Percentiles rank a stretch among this genome's conserved stretches.
Conservation (phyloP, 768 basidiomycete genomes). For the Lanmaoa pseudosensibilis region DNA sequence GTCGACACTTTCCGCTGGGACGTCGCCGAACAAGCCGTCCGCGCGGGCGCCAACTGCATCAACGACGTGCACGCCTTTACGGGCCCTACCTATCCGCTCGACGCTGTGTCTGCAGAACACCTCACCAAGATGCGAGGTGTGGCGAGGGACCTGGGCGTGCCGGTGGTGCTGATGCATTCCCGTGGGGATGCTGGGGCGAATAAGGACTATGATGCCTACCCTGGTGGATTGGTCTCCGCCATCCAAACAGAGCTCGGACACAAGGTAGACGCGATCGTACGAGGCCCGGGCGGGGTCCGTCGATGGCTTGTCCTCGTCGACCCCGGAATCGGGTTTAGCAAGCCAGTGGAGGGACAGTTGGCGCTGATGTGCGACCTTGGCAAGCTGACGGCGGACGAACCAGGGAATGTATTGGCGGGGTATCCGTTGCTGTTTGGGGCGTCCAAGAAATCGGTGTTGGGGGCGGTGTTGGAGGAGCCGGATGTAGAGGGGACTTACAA, state of each 20-base stretch:
- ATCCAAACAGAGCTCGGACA: conserved; percentile 71
- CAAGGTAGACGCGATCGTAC: conserved; percentile 65
- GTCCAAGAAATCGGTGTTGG: conserved; percentile 86
- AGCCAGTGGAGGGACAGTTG: conserved; percentile 71
- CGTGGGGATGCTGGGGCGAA: conserved; percentile 77
- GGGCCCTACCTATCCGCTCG: conserved; percentile 53
- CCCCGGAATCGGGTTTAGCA: conserved; percentile 92
- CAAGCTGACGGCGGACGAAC: conserved; percentile 44
- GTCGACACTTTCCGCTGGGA: conserved; percentile 31
- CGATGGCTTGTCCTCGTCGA: conserved; percentile 90
- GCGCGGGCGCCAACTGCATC: conserved; percentile 78
- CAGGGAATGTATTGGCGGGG: conserved; percentile 53
- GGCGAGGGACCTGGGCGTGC: conserved; percentile 64
- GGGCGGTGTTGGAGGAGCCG: conserved; percentile 53
- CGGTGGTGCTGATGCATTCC: conserved; percentile 93
- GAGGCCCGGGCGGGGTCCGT: conserved; percentile 68
- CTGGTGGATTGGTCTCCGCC: conserved; percentile 58
- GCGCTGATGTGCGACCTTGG: conserved; percentile 57
- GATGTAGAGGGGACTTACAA: conserved; percentile 38
- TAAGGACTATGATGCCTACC: conserved; percentile 60
- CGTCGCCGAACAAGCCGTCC: conserved; percentile 44
- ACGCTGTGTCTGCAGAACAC: conserved; percentile 35
- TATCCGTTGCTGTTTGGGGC: conserved; percentile 74
- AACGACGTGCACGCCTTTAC: conserved; percentile 89
- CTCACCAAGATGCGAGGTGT: conserved; percentile 63